Evolutionary conservation across 2,329 filamentous ascomycete species (phyloP), one percentile per base, ranked within the genome.

Genomic region (Celoporthe dispersa): DNA sequence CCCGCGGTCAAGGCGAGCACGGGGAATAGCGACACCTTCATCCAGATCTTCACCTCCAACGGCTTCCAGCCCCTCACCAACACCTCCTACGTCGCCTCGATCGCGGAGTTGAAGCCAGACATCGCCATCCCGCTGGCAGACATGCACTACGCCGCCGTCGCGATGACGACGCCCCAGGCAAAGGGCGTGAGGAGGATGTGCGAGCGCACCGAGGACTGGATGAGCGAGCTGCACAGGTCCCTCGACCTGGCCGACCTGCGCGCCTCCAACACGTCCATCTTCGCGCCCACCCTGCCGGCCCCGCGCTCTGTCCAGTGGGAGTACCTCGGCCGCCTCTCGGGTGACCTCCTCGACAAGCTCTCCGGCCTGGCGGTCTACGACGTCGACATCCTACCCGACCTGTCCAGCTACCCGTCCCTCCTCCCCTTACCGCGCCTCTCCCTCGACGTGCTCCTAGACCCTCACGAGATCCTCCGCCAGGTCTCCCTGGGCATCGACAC

Each of bases 171-270:
- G 4, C 87, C 92, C 0, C 88, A 90, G 2, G 82, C 86, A 12
- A 97, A 97, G 80, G 87, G 94, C 61, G 88, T 92, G 62, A 85
- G 89, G 48, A 94, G 93, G 76, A 98, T 97, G 90, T 91, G 90
- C 33, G 94, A 96, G 76, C 87, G 95, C 69, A 97, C 93, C 0
- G 92, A 96, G 77, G 86, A 88, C 51, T 98, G 94, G 93, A 84
- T 95, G 25, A 87, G 88, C 33, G 87, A 92, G 72, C 88, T 94
- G 65, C 83, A 94, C 48, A 80, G 81, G 22, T 78, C 81, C 37
- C 78, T 82, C 67, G 80, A 78, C 73, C 73, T 72, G 35, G 75
- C 76, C 25, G 75, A 77, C 28, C 76, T 70, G 16, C 70, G 75
- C 19, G 31, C 61, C 25, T 68, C 67, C 28, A 55, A 64, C 25